Percentiles rank a stretch among this genome's conserved stretches.
Conservation (phyloP, 148 eudicot genomes). For the Camellia granthamiana region DNA sequence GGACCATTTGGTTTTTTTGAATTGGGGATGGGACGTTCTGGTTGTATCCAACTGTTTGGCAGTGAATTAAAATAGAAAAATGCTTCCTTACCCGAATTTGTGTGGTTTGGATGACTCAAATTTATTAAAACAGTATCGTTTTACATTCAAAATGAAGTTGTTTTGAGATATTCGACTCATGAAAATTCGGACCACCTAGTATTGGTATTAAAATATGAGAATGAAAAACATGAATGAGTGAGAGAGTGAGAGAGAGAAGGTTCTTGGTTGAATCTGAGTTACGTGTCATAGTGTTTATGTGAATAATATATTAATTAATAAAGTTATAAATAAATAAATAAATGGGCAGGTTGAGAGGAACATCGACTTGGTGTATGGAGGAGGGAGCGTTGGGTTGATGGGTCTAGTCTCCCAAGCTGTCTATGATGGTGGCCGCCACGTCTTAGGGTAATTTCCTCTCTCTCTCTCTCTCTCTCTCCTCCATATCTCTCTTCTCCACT, state of each 20-base stretch:
- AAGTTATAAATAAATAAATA: not conserved
- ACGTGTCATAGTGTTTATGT: conserved; percentile 13
- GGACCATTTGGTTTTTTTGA: not conserved
- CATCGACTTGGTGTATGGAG: conserved; percentile 89
- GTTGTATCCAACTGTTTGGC: not conserved
- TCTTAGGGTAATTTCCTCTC: conserved; percentile 54
- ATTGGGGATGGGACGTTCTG: not conserved
- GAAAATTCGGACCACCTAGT: too few relatives aligned
- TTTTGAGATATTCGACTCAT: too few relatives aligned
- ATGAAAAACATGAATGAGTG: too few relatives aligned
- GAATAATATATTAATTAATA: not conserved
- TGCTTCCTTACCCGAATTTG: not conserved
- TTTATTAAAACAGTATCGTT: too few relatives aligned
- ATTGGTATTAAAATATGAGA: too few relatives aligned
- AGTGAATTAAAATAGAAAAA: not conserved
- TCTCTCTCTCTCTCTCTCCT: not conserved
- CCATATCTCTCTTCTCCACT: not conserved
- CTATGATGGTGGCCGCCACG: conserved; percentile 82
- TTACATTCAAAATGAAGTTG: not conserved
- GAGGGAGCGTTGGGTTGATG: conserved; percentile 92
- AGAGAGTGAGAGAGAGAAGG: not conserved
- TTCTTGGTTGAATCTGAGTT: not conserved
- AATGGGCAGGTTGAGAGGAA: conserved; percentile 66
- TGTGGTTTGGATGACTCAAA: too few relatives aligned
- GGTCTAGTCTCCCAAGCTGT: conserved; percentile 82